Evolutionary conservation across 1,139 yeast genomes (phyloP), one percentile per base, ranked within the genome.

Genomic region (Casaregolazyma lundiana): DNA sequence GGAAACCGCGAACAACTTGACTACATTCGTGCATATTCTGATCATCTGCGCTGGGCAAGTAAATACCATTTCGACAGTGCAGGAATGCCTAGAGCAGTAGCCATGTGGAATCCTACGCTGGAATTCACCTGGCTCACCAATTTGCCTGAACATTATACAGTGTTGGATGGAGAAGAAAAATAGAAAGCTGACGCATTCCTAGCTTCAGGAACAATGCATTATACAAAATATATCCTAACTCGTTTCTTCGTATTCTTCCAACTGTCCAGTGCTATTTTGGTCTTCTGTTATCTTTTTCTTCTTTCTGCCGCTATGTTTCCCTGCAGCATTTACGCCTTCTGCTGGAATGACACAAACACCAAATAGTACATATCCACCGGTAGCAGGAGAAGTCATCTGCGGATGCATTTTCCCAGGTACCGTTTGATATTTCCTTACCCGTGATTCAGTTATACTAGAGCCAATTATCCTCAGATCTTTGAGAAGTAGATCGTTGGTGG

Each of bases 331-430:
- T 15, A 70, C 73, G n/a, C 61, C 71, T 34, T 77, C 82, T 39
- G 77, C 73, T 0, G 97, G 97, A 45, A 81, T 69, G 0, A 92
- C 97, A 45, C 85, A 73, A 11, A 87, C 78, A 5, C 94, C 95
- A 73, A 82, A 77, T 54, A 90, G 70, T 1, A 92, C 65, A 62
- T 81, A 92, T 0, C 99, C 99, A 44, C 97, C 97, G 48, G 84
- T 92, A 2, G 96, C 90, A 61, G 88, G 76, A 76, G 84, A 82
- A 0, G 97, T 86, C 99, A 92, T 94, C 50, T 82, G 66, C 0
- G 99, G 99, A 64, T 94, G 98, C 63, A 92, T 72, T 62, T 95
- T 80, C 6, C 98, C 98, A 9, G 95, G 89, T 22, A 92, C 78
- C 3, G 97, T 89, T 67, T 92, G 99, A 62, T 84, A 88, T 43